A percentile compares a stretch with the other conserved stretches of the same genome.
These are phyloP conservation scores for Wickerhamomyces mucosus DNA, from an alignment of 805 yeast species.

Conservation along the genomic window DNA sequence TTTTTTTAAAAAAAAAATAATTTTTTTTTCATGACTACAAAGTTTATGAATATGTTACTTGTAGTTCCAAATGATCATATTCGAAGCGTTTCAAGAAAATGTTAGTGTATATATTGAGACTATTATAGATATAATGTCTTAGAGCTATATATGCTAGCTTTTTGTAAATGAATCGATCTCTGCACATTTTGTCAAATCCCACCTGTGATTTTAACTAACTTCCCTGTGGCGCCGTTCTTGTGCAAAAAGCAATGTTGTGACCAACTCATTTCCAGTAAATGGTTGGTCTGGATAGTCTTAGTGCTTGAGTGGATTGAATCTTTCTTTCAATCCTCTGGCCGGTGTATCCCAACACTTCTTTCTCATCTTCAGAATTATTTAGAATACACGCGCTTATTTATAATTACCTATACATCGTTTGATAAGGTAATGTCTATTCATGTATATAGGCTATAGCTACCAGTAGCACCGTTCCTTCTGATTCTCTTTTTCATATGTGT, in stretches of 20 bases:
- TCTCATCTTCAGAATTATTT: too few species aligned
- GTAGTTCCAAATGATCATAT: too few species aligned
- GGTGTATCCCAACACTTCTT: constrained; percentile 22
- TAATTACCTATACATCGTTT: too few species aligned
- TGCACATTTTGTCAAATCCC: constrained; percentile 39
- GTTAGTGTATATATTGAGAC: too few species aligned
- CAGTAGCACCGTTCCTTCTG: neutral
- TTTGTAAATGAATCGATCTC: too few species aligned
- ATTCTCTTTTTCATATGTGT: neutral
- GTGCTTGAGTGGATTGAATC: constrained; percentile 14
- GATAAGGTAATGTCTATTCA: too few species aligned
- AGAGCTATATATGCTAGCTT: too few species aligned
- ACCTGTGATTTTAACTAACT: constrained; percentile 22
- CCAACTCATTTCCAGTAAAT: constrained; percentile 1
- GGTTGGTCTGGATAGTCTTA: constrained; percentile 19
- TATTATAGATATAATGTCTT: too few species aligned
- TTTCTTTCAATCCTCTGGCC: constrained; percentile 10
- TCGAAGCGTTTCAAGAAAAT: too few species aligned
- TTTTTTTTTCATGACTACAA: neutral
- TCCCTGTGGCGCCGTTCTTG: constrained; percentile 35
- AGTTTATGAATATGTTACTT: too few species aligned
- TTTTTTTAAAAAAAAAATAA: too few species aligned
- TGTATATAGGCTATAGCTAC: neutral
- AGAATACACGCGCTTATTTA: neutral
- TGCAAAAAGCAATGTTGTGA: constrained; percentile 26